phyloP scores from a whole-genome alignment of 1,284 basidiomycete species.

The Fomitiporia mediterranea region DNA sequence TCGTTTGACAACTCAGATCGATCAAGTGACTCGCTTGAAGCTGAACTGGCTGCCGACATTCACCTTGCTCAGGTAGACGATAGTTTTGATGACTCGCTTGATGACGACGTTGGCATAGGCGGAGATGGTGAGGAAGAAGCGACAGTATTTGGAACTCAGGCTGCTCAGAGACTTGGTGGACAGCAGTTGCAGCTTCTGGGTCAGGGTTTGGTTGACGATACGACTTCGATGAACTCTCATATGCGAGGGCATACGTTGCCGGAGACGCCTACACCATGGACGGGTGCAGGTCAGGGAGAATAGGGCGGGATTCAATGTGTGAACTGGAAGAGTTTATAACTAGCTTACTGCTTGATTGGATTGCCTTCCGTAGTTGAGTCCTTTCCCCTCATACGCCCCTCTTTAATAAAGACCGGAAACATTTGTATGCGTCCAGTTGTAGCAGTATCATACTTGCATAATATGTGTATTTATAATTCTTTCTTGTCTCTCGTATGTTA shows the following conservation, averaged over 20 bases:
- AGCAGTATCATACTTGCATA: too few relatives aligned
- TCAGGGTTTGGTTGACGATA: constrained; percentile 56
- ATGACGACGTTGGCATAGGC: constrained; percentile 31
- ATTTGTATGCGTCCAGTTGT: too few relatives aligned
- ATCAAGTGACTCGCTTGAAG: constrained; percentile 45
- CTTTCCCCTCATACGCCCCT: too few relatives aligned
- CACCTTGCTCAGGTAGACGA: constrained; percentile 22
- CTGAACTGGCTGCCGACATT: constrained; percentile 30
- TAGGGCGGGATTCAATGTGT: too few relatives aligned
- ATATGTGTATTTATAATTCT: too few relatives aligned
- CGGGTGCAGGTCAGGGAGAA: background rate
- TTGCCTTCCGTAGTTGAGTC: too few relatives aligned
- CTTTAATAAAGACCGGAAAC: too few relatives aligned
- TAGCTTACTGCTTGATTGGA: too few relatives aligned
- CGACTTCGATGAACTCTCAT: constrained; percentile 33
- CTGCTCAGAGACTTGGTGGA: constrained; percentile 37
- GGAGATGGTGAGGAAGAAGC: constrained; percentile 42
- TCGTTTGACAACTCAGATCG: constrained; percentile 51
- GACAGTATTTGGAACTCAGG: constrained; percentile 64
- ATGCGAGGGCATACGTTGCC: constrained; percentile 1
- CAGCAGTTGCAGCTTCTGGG: constrained; percentile 40
- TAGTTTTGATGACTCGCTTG: constrained; percentile 27
- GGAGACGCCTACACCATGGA: constrained; percentile 16
- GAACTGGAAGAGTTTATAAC: too few relatives aligned
- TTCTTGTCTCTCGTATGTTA: too few relatives aligned